Evolutionary conservation across 2,329 filamentous ascomycete species (phyloP), one percentile per base, ranked within the genome.

Genomic region (Rhinocladiella similis): DNA sequence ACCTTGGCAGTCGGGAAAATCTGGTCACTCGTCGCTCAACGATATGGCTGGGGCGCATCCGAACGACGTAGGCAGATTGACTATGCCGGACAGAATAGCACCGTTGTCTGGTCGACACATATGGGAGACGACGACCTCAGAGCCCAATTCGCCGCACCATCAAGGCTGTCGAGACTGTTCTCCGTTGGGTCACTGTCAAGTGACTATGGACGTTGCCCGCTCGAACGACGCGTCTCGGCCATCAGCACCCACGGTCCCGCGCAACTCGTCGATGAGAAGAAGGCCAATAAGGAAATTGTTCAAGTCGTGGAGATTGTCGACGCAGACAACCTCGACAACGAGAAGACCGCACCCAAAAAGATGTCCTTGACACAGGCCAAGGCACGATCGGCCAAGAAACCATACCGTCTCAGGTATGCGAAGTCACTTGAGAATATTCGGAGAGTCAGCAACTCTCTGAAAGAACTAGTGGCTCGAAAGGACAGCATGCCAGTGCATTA

Each of bases 101-200:
- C 54, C 47, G 39, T 54, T 16, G 47, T 61, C 13, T 59, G 59
- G 59, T 56, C 55, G 12, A 49, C 50, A 50, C 54, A 59, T 29
- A 59, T 59, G 27, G 47, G 50, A 42, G 56, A 61, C 20, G 56
- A 61, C 47, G 59, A 58, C 35, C 50, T 61, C 27, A 51, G 52
- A 35, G 29, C 55, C 36, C 52, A 58, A 22, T 59, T 59, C 47
- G 45, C 55, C n/a, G 13, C 47, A 25, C 56, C 58, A 3, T 39
- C 58, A 18, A 56, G 47, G n/a, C 16, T 41, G 14, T 59, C 59
- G 12, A 54, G 59, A 25, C 38, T 59, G 13, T 61, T 59, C 53
- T 61, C 59, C 38, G 50, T 61, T 20, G 55, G 49, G 7, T 61
- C 59, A 13, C 45, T 51, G n/a, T 58, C 55, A 19, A 56, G 51